A percentile compares a stretch with the other conserved stretches of the same genome.
phyloP scores from a whole-genome alignment of 805 yeast species.

The Lipomyces anomalus region DNA sequence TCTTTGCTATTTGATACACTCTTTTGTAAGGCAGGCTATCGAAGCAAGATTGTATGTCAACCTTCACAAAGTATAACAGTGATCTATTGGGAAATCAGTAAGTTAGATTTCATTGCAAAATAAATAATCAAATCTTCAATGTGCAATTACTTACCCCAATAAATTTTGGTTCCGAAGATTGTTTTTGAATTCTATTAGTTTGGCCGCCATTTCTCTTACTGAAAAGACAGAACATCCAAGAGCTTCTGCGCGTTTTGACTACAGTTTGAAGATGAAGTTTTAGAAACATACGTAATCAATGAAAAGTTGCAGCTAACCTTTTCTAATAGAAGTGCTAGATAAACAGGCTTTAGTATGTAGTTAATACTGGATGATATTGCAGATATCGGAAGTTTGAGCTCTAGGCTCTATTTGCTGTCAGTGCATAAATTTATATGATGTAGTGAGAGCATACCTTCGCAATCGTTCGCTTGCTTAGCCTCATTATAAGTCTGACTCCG shows the following conservation, averaged over 20 bases:
- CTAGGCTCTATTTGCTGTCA: too few species aligned
- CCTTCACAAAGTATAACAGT: conserved; percentile 49
- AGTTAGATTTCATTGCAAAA: conserved; percentile 7
- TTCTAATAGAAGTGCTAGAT: background rate
- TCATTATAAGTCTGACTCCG: conserved; percentile 20
- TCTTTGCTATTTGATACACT: conserved; percentile 12
- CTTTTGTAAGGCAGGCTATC: conserved; percentile 47
- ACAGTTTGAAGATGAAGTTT: too few species aligned
- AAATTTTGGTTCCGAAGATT: conserved; percentile 19
- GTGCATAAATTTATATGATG: too few species aligned
- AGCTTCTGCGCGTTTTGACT: background rate
- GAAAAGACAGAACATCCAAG: conserved; percentile 39
- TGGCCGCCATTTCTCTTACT: conserved; percentile 41
- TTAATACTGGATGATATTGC: conserved; percentile 22
- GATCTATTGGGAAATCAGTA: conserved; percentile 30
- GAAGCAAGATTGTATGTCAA: conserved; percentile 72
- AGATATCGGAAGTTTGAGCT: background rate
- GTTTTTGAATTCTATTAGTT: conserved; percentile 38
- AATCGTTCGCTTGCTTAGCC: conserved; percentile 6
- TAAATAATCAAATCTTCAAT: background rate
- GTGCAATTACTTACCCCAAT: conserved; percentile 1
- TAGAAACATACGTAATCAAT: too few species aligned
- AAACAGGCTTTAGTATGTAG: conserved; percentile 20
- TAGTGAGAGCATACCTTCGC: too few species aligned
- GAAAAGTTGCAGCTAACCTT: background rate